phyloP scores from a whole-genome alignment of 1,284 basidiomycete genomes.

The Anthracocystis setariae region DNA sequence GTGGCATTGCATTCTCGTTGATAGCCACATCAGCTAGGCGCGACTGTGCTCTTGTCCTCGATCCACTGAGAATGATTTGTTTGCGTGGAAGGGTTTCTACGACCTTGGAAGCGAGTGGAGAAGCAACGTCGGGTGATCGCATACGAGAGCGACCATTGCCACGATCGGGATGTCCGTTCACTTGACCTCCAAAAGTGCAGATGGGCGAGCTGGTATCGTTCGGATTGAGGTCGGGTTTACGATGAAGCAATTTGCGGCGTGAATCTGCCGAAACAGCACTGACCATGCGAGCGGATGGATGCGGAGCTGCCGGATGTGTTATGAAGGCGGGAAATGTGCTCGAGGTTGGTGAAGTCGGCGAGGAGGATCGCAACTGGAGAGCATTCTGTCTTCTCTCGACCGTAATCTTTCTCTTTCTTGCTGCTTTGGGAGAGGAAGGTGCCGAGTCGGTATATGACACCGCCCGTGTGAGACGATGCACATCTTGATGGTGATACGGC shows the following conservation, averaged over 20 bases:
- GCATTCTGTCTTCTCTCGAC: constrained; percentile 3
- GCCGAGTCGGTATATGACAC: background rate
- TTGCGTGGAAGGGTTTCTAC: constrained; percentile 6
- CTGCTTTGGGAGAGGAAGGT: constrained; percentile 8
- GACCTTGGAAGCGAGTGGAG: background rate
- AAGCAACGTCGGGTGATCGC: constrained; percentile 2
- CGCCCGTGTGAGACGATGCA: background rate
- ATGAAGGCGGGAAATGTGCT: background rate
- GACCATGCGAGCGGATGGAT: background rate
- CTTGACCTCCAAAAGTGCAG: constrained; percentile 19
- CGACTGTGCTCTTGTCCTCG: background rate
- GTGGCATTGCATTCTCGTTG: constrained; percentile 12
- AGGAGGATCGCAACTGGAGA: constrained; percentile 24
- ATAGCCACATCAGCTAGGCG: background rate
- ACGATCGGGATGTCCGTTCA: constrained; percentile 5
- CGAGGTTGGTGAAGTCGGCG: constrained; percentile 9
- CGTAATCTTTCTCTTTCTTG: constrained; percentile 10
- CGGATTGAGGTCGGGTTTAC: constrained; percentile 4
- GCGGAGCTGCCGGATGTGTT: background rate
- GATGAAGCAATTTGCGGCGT: constrained; percentile 7
- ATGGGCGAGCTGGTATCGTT: constrained; percentile 27
- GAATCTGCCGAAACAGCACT: background rate
- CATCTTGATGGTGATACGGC: background rate
- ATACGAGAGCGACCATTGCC: constrained; percentile 2
- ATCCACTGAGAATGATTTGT: background rate